These are phyloP conservation scores for Sporothrix pseudoabietina DNA, from an alignment of 2,329 filamentous ascomycete species.

Conservation along the genomic window DNA sequence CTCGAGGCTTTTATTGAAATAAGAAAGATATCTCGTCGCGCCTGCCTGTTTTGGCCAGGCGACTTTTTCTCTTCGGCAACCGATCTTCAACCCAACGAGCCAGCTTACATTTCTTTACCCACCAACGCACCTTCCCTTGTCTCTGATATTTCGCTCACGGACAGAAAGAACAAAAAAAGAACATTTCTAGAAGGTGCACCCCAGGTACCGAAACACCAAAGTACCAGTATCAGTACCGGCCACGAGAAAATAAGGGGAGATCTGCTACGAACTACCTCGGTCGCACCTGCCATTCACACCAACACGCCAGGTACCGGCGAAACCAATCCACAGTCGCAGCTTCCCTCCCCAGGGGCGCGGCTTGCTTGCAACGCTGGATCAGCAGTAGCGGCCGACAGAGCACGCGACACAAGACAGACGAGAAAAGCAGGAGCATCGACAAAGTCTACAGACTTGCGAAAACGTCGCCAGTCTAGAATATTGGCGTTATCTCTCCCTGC, in stretches of 20 bases:
- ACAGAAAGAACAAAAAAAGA: constrained; percentile 1
- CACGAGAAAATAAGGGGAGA: background rate
- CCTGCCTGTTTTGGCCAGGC: constrained; percentile 30
- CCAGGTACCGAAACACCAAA: background rate
- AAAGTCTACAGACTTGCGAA: background rate
- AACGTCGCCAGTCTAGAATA: background rate
- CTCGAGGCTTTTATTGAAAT: constrained; percentile 20
- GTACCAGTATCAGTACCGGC: background rate
- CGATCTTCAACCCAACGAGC: constrained; percentile 3
- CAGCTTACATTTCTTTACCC: background rate
- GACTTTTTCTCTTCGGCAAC: background rate
- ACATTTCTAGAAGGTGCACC: constrained; percentile 19
- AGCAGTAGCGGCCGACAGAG: constrained; percentile 22
- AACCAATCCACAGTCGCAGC: background rate
- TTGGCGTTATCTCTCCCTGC: background rate
- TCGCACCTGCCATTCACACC: background rate
- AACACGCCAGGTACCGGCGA: background rate
- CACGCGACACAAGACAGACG: background rate
- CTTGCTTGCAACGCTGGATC: constrained; percentile 20
- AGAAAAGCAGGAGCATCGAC: constrained; percentile 8
- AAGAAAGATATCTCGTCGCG: constrained; percentile 16
- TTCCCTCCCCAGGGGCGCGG: constrained; percentile 13
- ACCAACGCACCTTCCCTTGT: constrained; percentile 11
- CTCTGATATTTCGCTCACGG: background rate
- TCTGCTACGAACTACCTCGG: background rate